A percentile compares a stretch with the other conserved stretches of the same genome.
These are phyloP conservation scores for Leccinum arenicola DNA, from an alignment of 768 basidiomycete species.

Conservation along the genomic window DNA sequence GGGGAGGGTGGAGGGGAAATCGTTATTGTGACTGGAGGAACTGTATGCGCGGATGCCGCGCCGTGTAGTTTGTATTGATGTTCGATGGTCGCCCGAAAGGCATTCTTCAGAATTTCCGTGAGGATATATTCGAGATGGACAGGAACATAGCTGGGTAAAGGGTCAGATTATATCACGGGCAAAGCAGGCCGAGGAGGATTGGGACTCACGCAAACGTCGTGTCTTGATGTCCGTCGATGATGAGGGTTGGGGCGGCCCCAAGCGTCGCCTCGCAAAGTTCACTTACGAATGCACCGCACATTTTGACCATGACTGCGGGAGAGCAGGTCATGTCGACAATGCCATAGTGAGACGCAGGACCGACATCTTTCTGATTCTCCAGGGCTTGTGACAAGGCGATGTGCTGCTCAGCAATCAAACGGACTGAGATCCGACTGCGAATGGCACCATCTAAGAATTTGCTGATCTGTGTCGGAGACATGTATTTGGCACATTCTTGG, in stretches of 20 bases:
- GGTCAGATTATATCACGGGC: slow-evolving; percentile 9
- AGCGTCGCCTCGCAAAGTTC: slow-evolving; percentile 85
- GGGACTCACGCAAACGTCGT: slow-evolving; percentile 73
- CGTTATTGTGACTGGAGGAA: slow-evolving; percentile 71
- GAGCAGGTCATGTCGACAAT: slow-evolving; percentile 74
- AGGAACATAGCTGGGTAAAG: slow-evolving; percentile 65
- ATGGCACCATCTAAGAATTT: slow-evolving; percentile 82
- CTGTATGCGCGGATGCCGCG: slow-evolving; percentile 28
- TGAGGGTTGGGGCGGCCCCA: slow-evolving; percentile 62
- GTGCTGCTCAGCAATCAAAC: slow-evolving; percentile 89
- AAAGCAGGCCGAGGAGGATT: not conserved
- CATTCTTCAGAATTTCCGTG: slow-evolving; percentile 88
- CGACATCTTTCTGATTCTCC: slow-evolving; percentile 34
- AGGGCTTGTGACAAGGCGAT: slow-evolving; percentile 77
- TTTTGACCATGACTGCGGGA: slow-evolving; percentile 67
- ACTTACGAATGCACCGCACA: slow-evolving; percentile 80
- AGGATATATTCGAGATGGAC: slow-evolving; percentile 90
- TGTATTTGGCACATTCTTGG: slow-evolving; percentile 81
- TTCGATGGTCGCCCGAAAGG: slow-evolving; percentile 87
- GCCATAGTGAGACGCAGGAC: slow-evolving; percentile 51
- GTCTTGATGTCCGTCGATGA: slow-evolving; percentile 68
- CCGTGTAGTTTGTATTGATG: slow-evolving; percentile 50
- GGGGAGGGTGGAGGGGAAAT: slow-evolving; percentile 52
- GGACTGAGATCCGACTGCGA: slow-evolving; percentile 81
- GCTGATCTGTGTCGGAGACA: slow-evolving; percentile 76